A percentile compares a stretch with the other conserved stretches of the same genome.
These are phyloP conservation scores for Lippia alba DNA, from an alignment of 305 asterid species.

Conservation along the genomic window DNA sequence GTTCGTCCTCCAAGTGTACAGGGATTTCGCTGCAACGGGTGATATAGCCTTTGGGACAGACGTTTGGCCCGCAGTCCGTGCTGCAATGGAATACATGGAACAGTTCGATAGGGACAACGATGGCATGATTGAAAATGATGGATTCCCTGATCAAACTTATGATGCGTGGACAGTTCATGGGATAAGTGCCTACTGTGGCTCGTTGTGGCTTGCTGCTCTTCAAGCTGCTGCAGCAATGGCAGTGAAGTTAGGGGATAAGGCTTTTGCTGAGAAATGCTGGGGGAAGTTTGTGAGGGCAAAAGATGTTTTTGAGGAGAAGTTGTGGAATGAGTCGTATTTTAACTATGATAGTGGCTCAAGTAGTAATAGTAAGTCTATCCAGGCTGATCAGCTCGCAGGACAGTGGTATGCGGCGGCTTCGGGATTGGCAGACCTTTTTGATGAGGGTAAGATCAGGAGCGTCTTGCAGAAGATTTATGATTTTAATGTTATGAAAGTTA, in stretches of 20 bases:
- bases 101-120: conserved; percentile 87
- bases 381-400: conserved; percentile 95
- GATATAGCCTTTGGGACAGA: conserved; percentile 86
- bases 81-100: conserved; percentile 98
- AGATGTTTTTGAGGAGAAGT: conserved; percentile 68
- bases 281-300: conserved; percentile 70
- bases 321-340: conserved; percentile 95
- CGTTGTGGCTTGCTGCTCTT: conserved; percentile 95
- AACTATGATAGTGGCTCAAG: conserved; percentile 97
- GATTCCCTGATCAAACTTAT: conserved; percentile 97
- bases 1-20: conserved; percentile 91
- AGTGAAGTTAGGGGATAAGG: conserved; percentile 73
- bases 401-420: conserved; percentile 98
- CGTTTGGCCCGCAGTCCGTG: conserved; percentile 97
- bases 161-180: conserved; percentile 99
- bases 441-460: conserved; percentile 66
- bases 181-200: conserved; percentile 90
- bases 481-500: conserved; percentile 86
- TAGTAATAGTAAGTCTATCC: conserved; percentile 90
- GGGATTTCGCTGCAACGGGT: conserved; percentile 92
- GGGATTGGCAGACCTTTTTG: conserved; percentile 93
- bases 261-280: conserved; percentile 77
- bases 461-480: conserved; percentile 89
- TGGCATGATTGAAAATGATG: conserved; percentile 90
- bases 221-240: conserved; percentile 98